These are phyloP conservation scores for Russula virescens DNA, from an alignment of 768 basidiomycete species.

Conservation along the genomic window DNA sequence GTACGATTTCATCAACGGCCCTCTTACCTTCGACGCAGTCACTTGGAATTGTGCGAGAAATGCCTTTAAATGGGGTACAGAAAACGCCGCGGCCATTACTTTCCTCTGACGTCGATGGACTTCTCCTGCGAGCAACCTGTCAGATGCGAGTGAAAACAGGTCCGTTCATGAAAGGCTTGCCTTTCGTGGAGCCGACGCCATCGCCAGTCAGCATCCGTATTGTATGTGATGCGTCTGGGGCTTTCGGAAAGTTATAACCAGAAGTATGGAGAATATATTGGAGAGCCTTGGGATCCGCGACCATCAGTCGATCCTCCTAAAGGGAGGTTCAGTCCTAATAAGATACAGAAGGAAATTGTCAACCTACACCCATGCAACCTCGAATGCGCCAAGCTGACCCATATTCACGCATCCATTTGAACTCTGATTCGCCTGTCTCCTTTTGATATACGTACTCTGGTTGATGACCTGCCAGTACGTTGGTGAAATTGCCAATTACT, in stretches of 20 bases:
- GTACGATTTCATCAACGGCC: conserved; percentile 4
- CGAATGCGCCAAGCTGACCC: conserved; percentile 26
- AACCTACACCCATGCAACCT: conserved; percentile 24
- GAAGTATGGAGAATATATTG: conserved; percentile 30
- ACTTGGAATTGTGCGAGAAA: conserved; percentile 29
- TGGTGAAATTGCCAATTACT: not conserved
- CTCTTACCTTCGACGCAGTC: conserved; percentile 18
- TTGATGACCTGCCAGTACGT: conserved; percentile 24
- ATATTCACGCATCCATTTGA: conserved; percentile 29
- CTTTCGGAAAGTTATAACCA: conserved; percentile 30
- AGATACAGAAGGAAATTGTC: not conserved
- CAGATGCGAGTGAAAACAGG: not conserved
- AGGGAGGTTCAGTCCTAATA: not conserved
- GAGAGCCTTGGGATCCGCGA: conserved; percentile 29
- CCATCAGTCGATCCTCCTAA: conserved; percentile 30
- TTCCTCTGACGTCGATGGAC: conserved; percentile 31
- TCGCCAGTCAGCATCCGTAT: conserved; percentile 26
- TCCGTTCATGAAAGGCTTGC: conserved; percentile 16
- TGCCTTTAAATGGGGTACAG: conserved; percentile 26
- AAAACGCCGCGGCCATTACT: conserved; percentile 31
- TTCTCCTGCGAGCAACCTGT: conserved; percentile 7
- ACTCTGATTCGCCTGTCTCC: conserved; percentile 28
- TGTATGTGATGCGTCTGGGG: conserved; percentile 12
- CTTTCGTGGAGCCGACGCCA: conserved; percentile 24
- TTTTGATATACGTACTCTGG: conserved; percentile 23